A percentile compares a stretch with the other conserved stretches of the same genome.
These are phyloP conservation scores for Cryptococcus wingfieldii DNA, from an alignment of 1,284 basidiomycete species.

Conservation along the genomic window DNA sequence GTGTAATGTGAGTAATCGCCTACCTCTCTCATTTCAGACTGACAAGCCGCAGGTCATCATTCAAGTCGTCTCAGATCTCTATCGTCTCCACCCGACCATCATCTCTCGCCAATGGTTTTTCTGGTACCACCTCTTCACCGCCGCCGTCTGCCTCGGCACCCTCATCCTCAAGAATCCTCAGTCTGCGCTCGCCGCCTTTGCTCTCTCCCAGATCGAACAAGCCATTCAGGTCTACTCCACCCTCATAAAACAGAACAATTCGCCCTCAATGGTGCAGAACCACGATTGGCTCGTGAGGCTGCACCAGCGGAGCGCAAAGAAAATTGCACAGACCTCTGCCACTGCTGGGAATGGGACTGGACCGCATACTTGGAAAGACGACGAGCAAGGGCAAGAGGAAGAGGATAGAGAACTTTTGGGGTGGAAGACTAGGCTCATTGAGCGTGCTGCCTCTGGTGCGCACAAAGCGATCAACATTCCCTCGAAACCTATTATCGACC, in stretches of 20 bases:
- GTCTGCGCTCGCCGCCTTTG: conserved; percentile 22
- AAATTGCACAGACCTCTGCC: conserved; percentile 3
- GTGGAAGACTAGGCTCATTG: conserved; percentile 29
- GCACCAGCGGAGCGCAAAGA: conserved; percentile 15
- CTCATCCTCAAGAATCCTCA: conserved; percentile 26
- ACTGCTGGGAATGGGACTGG: background rate
- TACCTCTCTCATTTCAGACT: background rate
- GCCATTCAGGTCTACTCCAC: conserved; percentile 23
- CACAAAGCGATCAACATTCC: conserved; percentile 16
- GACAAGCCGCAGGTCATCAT: conserved; percentile 22
- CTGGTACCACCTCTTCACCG: conserved; percentile 35
- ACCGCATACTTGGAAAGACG: background rate
- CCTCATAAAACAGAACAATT: conserved; percentile 17
- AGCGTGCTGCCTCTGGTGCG: conserved; percentile 13
- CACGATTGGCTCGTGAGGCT: conserved; percentile 28
- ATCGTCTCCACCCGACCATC: conserved; percentile 25
- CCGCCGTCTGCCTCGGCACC: conserved; percentile 31
- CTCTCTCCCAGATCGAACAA: conserved; percentile 24
- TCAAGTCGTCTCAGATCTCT: conserved; percentile 21
- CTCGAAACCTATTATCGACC: background rate
- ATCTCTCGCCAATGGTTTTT: conserved; percentile 33
- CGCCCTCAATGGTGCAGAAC: conserved; percentile 21
- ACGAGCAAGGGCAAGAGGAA: conserved; percentile 2
- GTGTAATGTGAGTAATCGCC: conserved; percentile 20
- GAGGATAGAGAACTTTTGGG: conserved; percentile 27